These are phyloP conservation scores for Teunomyces funiuensis DNA, from an alignment of 805 yeast species.

Conservation along the genomic window DNA sequence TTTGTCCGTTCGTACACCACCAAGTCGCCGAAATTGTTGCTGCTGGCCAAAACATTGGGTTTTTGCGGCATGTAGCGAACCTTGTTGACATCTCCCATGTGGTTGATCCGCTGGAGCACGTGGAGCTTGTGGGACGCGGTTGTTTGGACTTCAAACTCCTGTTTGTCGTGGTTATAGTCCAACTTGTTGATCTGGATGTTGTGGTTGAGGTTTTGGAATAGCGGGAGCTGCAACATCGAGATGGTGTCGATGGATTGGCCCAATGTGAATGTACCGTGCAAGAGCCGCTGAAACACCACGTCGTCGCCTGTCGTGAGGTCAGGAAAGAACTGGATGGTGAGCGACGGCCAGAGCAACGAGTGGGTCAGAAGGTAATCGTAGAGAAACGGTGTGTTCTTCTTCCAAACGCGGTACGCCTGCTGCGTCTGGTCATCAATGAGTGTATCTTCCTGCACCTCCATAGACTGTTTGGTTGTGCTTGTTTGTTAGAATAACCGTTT, in stretches of 20 bases:
- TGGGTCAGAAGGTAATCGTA: slow-evolving; percentile 55
- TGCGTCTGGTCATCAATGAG: slow-evolving; percentile 33
- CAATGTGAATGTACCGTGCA: slow-evolving; percentile 65
- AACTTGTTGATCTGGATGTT: slow-evolving; percentile 38
- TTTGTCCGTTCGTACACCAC: slow-evolving; percentile 81
- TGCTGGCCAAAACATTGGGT: slow-evolving; percentile 76
- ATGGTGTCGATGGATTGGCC: slow-evolving; percentile 54
- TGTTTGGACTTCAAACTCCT: slow-evolving; percentile 38
- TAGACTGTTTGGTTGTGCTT: neutral
- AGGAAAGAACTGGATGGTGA: slow-evolving; percentile 63
- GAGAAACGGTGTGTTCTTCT: slow-evolving; percentile 57
- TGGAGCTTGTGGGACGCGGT: slow-evolving; percentile 26
- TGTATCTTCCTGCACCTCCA: slow-evolving; percentile 5
- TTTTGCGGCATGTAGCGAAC: slow-evolving; percentile 80
- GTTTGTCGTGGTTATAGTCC: slow-evolving; percentile 37
- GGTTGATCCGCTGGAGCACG: slow-evolving; percentile 59
- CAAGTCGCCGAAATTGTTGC: slow-evolving; percentile 63
- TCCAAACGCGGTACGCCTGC: slow-evolving; percentile 53
- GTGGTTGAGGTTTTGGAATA: slow-evolving; percentile 29
- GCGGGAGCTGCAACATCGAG: slow-evolving; percentile 34
- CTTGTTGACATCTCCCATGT: slow-evolving; percentile 70
- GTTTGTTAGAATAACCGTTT: neutral
- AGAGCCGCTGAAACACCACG: slow-evolving; percentile 36
- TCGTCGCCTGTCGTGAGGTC: slow-evolving; percentile 33
- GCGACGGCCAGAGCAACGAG: slow-evolving; percentile 63